Percentiles rank a stretch among this genome's conserved stretches.
phyloP scores from a whole-genome alignment of 2,329 filamentous ascomycete genomes.

The Rhinocladiella similis region DNA sequence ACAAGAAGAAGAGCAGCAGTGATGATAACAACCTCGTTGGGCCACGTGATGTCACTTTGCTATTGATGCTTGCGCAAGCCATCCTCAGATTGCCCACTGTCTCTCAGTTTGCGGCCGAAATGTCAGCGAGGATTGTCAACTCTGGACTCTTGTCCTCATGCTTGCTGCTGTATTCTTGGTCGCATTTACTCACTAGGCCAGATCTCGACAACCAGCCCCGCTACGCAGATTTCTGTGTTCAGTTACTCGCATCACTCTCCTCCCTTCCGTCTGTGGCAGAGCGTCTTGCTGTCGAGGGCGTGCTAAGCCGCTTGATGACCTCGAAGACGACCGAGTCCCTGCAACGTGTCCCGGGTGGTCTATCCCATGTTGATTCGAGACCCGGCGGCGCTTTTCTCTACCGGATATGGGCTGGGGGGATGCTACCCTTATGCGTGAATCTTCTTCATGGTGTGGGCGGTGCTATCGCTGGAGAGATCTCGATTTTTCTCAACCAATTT shows the following conservation, averaged over 20 bases:
- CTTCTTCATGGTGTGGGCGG: conserved; percentile 78
- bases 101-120: conserved; percentile 68
- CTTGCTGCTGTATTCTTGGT: conserved; percentile 88
- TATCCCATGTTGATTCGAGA: conserved; percentile 76
- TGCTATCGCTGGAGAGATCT: conserved; percentile 79
- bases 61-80: conserved; percentile 86
- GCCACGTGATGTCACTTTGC: conserved; percentile 79
- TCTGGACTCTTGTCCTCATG: conserved; percentile 75
- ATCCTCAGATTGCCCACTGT: conserved; percentile 77
- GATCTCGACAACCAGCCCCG: conserved; percentile 70
- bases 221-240: conserved; percentile 87
- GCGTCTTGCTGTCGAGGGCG: conserved; percentile 82
- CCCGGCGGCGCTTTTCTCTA: conserved; percentile 72
- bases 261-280: conserved; percentile 79
- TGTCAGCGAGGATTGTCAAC: conserved; percentile 67
- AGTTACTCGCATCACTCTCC: conserved; percentile 86
- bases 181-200: conserved; percentile 71
- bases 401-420: conserved; percentile 83
- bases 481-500: conserved; percentile 87
- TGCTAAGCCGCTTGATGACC: conserved; percentile 75
- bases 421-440: conserved; percentile 86
- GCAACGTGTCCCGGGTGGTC: conserved; percentile 60
- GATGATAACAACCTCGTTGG: conserved; percentile 49
- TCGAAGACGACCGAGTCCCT: conserved; percentile 79
- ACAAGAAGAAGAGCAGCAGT: neutral